Conservation (phyloP, 176 grass and related monocot genomes). For the Avena insularis region DNA sequence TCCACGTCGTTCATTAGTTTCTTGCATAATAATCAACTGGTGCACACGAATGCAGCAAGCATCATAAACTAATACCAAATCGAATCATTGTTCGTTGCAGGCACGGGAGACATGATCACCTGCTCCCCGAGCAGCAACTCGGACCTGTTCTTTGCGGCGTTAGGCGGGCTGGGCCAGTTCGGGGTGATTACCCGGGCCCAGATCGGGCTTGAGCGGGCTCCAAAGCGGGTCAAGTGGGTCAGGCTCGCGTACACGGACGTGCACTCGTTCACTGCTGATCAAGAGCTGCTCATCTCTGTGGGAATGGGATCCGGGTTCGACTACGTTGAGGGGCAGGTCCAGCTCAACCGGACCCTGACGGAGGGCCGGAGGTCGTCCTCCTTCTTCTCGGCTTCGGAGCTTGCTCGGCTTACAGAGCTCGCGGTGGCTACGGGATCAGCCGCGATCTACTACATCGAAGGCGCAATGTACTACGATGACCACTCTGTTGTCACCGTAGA, state of each 20-base stretch:
- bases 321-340: constrained; percentile 56
- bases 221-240: constrained; percentile 45
- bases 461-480: constrained; percentile 48
- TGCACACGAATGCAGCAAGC: neutral
- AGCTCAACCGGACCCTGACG: constrained; percentile 40
- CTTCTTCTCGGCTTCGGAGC: constrained; percentile 46
- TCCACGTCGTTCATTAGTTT: neutral
- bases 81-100: constrained; percentile 23
- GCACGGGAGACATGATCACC: constrained; percentile 53
- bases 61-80: neutral
- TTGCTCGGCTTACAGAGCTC: constrained; percentile 43
- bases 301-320: constrained; percentile 14
- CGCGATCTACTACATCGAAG: constrained; percentile 55
- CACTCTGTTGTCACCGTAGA: neutral
- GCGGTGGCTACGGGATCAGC: neutral
- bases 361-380: constrained; percentile 50
- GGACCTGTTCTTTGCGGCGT: constrained; percentile 47
- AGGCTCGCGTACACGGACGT: constrained; percentile 48
- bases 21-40: neutral
- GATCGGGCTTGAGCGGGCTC: constrained; percentile 43
- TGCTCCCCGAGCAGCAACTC: constrained; percentile 34
- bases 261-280: constrained; percentile 40
- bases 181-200: constrained; percentile 62
- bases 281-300: constrained; percentile 45
- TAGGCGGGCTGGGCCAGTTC: constrained; percentile 64